phyloP scores from a whole-genome alignment of 345 rosid genomes.

The Citrus cavaleriei region DNA sequence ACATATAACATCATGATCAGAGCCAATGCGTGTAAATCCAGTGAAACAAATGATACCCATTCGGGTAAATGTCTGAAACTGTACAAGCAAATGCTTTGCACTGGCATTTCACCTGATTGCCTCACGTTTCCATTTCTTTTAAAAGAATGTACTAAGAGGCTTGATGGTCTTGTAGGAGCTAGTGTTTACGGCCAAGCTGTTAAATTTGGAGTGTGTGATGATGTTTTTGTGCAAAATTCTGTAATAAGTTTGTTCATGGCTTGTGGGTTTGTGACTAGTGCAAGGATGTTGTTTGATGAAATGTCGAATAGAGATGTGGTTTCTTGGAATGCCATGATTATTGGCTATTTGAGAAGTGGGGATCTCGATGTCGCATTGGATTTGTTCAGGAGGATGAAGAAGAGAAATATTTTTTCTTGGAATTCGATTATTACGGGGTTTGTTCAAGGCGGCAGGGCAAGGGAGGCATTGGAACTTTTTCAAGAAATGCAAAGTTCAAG shows the following conservation, averaged over 20 bases:
- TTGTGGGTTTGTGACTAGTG: constrained; percentile 21
- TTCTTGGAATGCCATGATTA: constrained; percentile 56
- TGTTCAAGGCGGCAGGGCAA: constrained; percentile 49
- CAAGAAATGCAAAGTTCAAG: constrained; percentile 39
- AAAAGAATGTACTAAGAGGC: constrained; percentile 42
- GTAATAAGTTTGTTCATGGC: constrained; percentile 31
- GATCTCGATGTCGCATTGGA: constrained; percentile 38
- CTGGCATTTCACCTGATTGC: constrained; percentile 42
- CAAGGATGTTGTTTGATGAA: constrained; percentile 55
- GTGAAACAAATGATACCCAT: background rate
- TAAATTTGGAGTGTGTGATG: constrained; percentile 33
- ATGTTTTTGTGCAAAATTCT: constrained; percentile 48
- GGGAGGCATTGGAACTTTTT: constrained; percentile 49
- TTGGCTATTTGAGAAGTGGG: constrained; percentile 49
- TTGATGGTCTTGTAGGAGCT: constrained; percentile 26
- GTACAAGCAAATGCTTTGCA: constrained; percentile 40
- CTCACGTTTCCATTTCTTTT: constrained; percentile 60
- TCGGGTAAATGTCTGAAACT: constrained; percentile 19
- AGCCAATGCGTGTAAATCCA: constrained; percentile 34
- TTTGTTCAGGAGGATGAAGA: constrained; percentile 37
- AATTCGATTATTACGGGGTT: constrained; percentile 60
- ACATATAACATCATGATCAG: constrained; percentile 55
- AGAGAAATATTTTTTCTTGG: constrained; percentile 44
- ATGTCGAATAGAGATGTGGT: constrained; percentile 46
- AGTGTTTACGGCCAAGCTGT: constrained; percentile 40